Base-by-base conservation (phyloP, 2,329 filamentous ascomycete species). In the Fusarium penzigii region DNA sequence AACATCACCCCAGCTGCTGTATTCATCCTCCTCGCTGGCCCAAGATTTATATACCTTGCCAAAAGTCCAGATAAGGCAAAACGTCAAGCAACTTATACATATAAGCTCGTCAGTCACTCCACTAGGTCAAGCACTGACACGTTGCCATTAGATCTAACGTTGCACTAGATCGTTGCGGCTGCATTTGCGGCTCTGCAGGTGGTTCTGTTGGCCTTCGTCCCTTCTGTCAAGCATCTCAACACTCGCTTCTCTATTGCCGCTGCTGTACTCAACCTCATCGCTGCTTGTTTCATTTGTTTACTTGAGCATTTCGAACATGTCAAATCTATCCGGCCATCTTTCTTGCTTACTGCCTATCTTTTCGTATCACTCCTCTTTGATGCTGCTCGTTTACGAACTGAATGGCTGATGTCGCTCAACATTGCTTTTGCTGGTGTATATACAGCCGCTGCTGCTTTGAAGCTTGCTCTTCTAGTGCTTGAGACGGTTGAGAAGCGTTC, bases 281-380 rank as follows among this genome's bases (percentile, higher is more conserved):
- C 64, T 16, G 58, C 68, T 2, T 58, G 62, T 34, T 57, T 54
- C 9, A 67, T 70, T 11, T 56, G 66, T n/a, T 25, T 67, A 1
- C 34, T 71, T 3, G 62, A 63, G 11, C 65, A 71, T 9, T 46
- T 61, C 7, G 68, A 71, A 10, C 69, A 71, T 16, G 58, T 70
- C 36, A 70, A 70, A 42, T 69, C 69, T 1, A 59, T 71, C 12
- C 59, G 69, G 0, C 69, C 69, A 0, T 70, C 69, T 1, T 67
- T 69, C 29, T 55, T 69, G 1, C 58, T 71, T 2, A 63, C 65
- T 1, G 51, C 56, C 1, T 70, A 70, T 42, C 53, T 71, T 0
- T 60, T 68, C n/a, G 50, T 64, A 0, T 67, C 69, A 0, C 50
- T 69, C 2, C 45, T 68, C 13, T 71, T 70, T n/a, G 68, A 71